These are phyloP conservation scores for Arthrinium phaeospermum DNA, from an alignment of 2,329 filamentous ascomycete species.

Conservation along the genomic window DNA sequence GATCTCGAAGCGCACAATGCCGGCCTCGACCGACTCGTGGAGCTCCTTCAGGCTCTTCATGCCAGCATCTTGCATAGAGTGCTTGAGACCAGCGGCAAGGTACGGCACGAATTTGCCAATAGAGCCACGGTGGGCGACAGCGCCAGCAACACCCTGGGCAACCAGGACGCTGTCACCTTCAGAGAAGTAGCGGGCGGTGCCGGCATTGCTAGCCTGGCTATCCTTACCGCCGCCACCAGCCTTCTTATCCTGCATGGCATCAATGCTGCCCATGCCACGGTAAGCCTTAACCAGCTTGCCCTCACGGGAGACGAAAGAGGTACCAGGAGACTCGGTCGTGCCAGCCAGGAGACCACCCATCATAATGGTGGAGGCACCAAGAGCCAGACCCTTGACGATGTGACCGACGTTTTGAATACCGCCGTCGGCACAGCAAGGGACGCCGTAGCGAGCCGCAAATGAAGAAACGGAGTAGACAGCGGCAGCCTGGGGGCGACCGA, in stretches of 20 bases:
- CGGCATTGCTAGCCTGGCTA: constrained; percentile 84
- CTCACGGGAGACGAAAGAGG: constrained; percentile 94
- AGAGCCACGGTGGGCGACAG: constrained; percentile 80
- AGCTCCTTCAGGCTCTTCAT: constrained; percentile 79
- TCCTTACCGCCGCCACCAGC: constrained; percentile 76
- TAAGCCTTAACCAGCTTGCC: constrained; percentile 99
- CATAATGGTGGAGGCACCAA: constrained; percentile 96
- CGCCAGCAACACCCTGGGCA: constrained; percentile 92
- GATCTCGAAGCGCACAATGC: constrained; percentile 88
- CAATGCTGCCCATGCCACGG: constrained; percentile 98
- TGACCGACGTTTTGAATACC: constrained; percentile 98
- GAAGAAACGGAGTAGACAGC: constrained; percentile 88
- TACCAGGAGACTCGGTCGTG: constrained; percentile 95
- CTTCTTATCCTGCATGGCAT: constrained; percentile 99
- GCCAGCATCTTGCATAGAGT: constrained; percentile 95
- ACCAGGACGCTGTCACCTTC: constrained; percentile 95
- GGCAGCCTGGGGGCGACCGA: constrained; percentile 93
- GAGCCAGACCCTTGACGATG: constrained; percentile 96
- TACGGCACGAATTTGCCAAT: constrained; percentile 97
- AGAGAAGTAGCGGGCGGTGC: constrained; percentile 97
- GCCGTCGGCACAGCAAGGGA: constrained; percentile 97
- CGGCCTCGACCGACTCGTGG: constrained; percentile 74
- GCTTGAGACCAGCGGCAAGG: constrained; percentile 92
- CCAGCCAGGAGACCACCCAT: constrained; percentile 98
- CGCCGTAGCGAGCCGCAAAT: constrained; percentile 91